These are phyloP conservation scores for Candida khao-thaluensis DNA, from an alignment of 805 yeast species.

Conservation along the genomic window DNA sequence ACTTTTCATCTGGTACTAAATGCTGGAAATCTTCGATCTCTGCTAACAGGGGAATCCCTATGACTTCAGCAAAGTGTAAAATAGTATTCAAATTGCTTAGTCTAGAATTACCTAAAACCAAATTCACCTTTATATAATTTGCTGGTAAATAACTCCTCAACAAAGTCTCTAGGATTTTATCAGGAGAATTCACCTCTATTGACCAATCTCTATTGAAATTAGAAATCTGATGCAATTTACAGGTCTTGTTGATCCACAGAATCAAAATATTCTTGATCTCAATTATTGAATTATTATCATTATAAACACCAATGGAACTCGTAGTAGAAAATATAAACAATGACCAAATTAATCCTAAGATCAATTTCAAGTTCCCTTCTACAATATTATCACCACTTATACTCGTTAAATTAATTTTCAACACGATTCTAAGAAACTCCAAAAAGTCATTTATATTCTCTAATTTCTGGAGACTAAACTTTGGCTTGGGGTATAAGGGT, in stretches of 20 bases:
- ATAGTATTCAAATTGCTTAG: conserved; percentile 34
- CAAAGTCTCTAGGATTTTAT: conserved; percentile 43
- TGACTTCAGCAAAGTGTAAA: conserved; percentile 40
- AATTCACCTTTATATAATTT: conserved; percentile 20
- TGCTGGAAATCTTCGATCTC: conserved; percentile 54
- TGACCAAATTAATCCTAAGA: conserved; percentile 51
- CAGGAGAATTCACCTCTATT: conserved; percentile 46
- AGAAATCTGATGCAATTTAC: conserved; percentile 24
- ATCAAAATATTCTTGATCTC: conserved; percentile 35
- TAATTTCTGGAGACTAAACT: conserved; percentile 42
- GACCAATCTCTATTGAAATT: conserved; percentile 61
- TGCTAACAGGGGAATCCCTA: conserved; percentile 52
- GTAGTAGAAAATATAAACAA: conserved; percentile 43
- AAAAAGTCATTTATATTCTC: conserved; percentile 47
- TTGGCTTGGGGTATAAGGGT: conserved; percentile 38
- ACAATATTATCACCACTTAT: conserved; percentile 51
- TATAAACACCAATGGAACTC: conserved; percentile 19
- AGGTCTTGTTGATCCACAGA: conserved; percentile 50
- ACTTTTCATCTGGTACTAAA: conserved; percentile 56
- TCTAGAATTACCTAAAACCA: conserved; percentile 20
- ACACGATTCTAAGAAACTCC: conserved; percentile 39
- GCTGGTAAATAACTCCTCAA: conserved; percentile 25
- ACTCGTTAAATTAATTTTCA: conserved; percentile 40
- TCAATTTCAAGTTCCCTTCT: conserved; percentile 48
- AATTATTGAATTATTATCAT: conserved; percentile 25